Evolutionary conservation across 129 eudicot genomes (phyloP).

Genomic region (Escallonia rubra): DNA sequence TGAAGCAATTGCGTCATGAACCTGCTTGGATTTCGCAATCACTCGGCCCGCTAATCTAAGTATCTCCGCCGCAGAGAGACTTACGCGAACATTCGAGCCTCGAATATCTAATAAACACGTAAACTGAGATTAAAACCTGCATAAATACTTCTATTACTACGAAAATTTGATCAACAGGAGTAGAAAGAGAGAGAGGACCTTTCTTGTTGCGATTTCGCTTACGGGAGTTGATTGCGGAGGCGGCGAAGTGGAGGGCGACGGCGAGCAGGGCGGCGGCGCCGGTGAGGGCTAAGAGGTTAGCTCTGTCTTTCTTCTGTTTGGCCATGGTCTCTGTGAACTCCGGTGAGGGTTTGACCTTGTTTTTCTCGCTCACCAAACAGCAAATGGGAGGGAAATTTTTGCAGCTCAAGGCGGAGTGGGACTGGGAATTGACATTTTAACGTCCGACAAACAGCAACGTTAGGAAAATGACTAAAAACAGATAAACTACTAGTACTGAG

Average conservation of each 20-base stretch:
- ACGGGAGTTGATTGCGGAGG: conserved; percentile 44
- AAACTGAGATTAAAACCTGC: too few relatives aligned
- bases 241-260: conserved; percentile 62
- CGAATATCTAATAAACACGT: conserved; percentile 32
- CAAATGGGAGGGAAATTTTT: conserved; percentile 74
- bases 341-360: conserved; percentile 11
- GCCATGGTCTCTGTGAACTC: conserved; percentile 12
- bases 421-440: conserved; percentile 20
- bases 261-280: conserved; percentile 83
- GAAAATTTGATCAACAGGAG: not conserved
- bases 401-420: conserved; percentile 27
- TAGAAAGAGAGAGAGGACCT: conserved; percentile 26
- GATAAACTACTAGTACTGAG: too few relatives aligned
- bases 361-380: conserved; percentile 27
- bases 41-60: conserved; percentile 56
- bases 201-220: conserved; percentile 43
- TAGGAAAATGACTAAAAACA: too few relatives aligned
- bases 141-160: too few relatives aligned
- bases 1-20: conserved; percentile 77
- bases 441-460: not conserved
- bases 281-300: conserved; percentile 56
- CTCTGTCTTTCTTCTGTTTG: conserved; percentile 32
- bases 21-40: conserved; percentile 67
- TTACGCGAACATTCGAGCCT: conserved; percentile 57
- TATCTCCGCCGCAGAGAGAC: conserved; percentile 67